Base-by-base conservation (phyloP, 2,329 filamentous ascomycete genomes). In the Aureobasidium sp. region DNA sequence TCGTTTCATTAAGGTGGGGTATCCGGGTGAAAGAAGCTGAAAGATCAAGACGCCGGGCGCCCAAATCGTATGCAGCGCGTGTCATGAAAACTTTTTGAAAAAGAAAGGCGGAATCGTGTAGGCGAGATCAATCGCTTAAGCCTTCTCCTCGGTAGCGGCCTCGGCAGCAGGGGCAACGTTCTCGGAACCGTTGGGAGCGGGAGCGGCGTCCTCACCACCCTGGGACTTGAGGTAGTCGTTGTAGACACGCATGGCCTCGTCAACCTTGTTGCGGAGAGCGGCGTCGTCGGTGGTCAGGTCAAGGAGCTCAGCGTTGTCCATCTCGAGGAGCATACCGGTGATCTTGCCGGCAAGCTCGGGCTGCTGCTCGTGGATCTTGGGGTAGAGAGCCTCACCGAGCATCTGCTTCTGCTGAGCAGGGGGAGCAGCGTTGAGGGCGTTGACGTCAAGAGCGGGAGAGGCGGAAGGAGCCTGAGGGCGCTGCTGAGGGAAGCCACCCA, bases 261-360 rank as follows among this genome's bases (percentile, higher is more conserved):
- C 91, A 64, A 99, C 94, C 88, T 99, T 99, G 76, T 87, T 85
- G 75, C 91, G 90, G 64, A 99, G 88, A 74, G 92, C 90, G 70
- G 81, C 79, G 52, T 97, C 91, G 73, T 97, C 91, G 74, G 93
- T 90, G 68, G 96, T 91, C 90, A 99, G 85, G 79, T 90, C 90
- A 74, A 99, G 84, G 70, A 99, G 82, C 82, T 99, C 94, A 63
- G 83, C 76, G 79, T 97, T 97, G 72, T 97, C 94, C 94, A 99
- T 99, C 85, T 99, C 94, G 71, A 99, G 80, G 71, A 99, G 88
- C 94, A 99, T 99, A 79, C 94, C 94, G 65, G 94, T 99, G 77
- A 99, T 97, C 87, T 99, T 99, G 75, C 94, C 94, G 66, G 94
- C 94, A 72, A 99, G 84, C 71, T 97, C 92, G 64, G 91, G 89